Base-by-base conservation (phyloP, 2,329 filamentous ascomycete species). In the Berkeleyomyces basicola region DNA sequence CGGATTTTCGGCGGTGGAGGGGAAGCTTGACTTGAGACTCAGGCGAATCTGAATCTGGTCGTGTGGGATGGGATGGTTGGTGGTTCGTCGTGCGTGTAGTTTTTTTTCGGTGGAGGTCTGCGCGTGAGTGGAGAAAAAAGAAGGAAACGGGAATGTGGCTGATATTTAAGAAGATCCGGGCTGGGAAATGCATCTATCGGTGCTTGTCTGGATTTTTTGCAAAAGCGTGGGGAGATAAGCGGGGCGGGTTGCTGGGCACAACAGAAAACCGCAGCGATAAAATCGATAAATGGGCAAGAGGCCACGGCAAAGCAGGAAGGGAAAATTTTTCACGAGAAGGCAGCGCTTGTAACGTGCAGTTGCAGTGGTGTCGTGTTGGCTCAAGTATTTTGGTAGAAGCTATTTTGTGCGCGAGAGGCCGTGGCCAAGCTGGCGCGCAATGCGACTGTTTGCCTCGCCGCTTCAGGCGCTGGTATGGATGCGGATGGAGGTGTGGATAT, bases 41-140 rank as follows among this genome's bases (percentile, higher is more conserved):
- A 23, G 23, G 23, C 23, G 23, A 23, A 23, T 23, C 23, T 23
- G 23, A 23, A 23, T 23, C 23, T 23, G 46, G 42, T 16, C 42
- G 33, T 16, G 31, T 44, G 49, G 40, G 42, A 23, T n/a, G 10
- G 33, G 46, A 43, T 57, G 44, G 61, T 31, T 49, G 44, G 42
- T 62, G 44, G 42, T 36, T 58, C 33, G 23, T 59, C 44, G 55
- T 59, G 58, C 33, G 58, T 59, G 31, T 63, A 46, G 31, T 60
- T 62, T 62, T 62, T 63, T 59, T 59, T 40, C 47, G 47, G 31
- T 44, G 58, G 46, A 58, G 58, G 58, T 63, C 61, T 62, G 59
- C 63, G 62, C 59, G 62, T 55, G 59, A 59, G 64, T 63, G 62
- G 61, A 65, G 61, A 62, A 62, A 62, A 59, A 59, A 57, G 47